A percentile compares a stretch with the other conserved stretches of the same genome.
Evolutionary conservation across 208 protist species (phyloP).

Genomic region (Lotmaria passim): DNA sequence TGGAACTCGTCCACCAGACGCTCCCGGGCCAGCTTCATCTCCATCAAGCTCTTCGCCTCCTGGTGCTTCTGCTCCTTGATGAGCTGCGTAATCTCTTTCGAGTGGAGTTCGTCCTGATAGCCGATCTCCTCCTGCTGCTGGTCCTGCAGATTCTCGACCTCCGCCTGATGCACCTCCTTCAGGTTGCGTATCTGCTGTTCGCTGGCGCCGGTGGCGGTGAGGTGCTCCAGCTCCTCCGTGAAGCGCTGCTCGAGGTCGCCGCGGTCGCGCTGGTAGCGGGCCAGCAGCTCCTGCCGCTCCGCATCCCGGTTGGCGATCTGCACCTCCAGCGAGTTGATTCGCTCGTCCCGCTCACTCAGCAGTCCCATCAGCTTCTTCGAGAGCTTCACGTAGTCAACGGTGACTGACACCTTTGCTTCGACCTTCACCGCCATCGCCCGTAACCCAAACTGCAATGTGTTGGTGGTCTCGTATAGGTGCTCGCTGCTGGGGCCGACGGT

Average conservation of each 20-base stretch:
- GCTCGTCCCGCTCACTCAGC: conserved; percentile 73
- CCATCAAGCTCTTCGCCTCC: conserved; percentile 73
- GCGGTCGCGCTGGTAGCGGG: conserved; percentile 65
- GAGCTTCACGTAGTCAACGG: conserved; percentile 88
- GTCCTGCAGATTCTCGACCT: conserved; percentile 85
- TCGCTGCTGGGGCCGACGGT: conserved; percentile 88
- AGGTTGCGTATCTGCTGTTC: conserved; percentile 80
- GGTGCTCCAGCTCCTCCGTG: conserved; percentile 60
- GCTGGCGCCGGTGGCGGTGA: conserved; percentile 62
- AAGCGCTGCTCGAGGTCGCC: conserved; percentile 61
- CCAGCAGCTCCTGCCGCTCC: conserved; percentile 74
- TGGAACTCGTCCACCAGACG: conserved; percentile 87
- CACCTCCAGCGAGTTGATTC: conserved; percentile 77
- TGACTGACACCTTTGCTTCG: conserved; percentile 71
- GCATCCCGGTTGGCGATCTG: conserved; percentile 80
- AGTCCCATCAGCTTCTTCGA: conserved; percentile 73
- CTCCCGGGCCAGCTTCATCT: conserved; percentile 82
- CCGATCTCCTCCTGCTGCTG: conserved; percentile 85
- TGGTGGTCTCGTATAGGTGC: conserved; percentile 87
- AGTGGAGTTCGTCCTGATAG: conserved; percentile 81
- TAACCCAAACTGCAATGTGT: conserved; percentile 86
- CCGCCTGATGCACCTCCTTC: conserved; percentile 78
- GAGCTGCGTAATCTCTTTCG: conserved; percentile 78
- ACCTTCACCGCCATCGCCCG: conserved; percentile 90
- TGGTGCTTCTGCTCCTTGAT: conserved; percentile 84